Conservation (phyloP, 495 filamentous ascomycete genomes). For the Recurvomyces mirabilis region DNA sequence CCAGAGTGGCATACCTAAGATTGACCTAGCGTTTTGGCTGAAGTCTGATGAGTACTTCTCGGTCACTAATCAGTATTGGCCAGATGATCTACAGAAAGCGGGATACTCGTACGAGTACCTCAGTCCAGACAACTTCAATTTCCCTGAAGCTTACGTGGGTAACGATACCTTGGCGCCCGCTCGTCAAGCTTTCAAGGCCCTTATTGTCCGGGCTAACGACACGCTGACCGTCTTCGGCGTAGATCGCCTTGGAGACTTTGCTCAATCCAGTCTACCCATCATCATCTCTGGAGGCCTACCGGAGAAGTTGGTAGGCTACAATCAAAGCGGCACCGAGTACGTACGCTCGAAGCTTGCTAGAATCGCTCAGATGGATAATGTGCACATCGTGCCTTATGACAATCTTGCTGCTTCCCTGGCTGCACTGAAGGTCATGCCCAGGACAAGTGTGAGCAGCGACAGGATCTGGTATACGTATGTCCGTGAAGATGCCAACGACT, state of each 20-base stretch:
- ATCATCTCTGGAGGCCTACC: conserved; percentile 32
- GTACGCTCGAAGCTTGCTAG: neutral
- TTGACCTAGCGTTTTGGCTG: conserved; percentile 35
- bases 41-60: conserved; percentile 10
- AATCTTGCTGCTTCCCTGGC: conserved; percentile 24
- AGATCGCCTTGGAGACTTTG: conserved; percentile 30
- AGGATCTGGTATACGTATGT: conserved; percentile 31
- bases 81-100: conserved; percentile 4
- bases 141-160: conserved; percentile 28
- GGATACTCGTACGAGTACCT: conserved; percentile 43
- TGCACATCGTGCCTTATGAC: conserved; percentile 9
- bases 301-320: conserved; percentile 13
- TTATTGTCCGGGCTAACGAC: conserved; percentile 34
- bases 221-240: conserved; percentile 33
- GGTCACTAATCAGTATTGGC: conserved; percentile 12
- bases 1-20: conserved; percentile 33
- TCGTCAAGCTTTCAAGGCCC: conserved; percentile 35
- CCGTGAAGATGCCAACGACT: conserved; percentile 21
- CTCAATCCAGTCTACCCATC: conserved; percentile 34
- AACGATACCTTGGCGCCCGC: conserved; percentile 32
- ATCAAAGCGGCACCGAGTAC: conserved; percentile 14
- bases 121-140: conserved; percentile 37
- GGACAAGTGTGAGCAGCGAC: conserved; percentile 21
- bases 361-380: conserved; percentile 6
- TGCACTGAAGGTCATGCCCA: conserved; percentile 19